Percentiles rank a stretch among this genome's conserved stretches.
These are phyloP conservation scores for Leishmania amazonensis DNA, from an alignment of 208 protist species.

Conservation along the genomic window DNA sequence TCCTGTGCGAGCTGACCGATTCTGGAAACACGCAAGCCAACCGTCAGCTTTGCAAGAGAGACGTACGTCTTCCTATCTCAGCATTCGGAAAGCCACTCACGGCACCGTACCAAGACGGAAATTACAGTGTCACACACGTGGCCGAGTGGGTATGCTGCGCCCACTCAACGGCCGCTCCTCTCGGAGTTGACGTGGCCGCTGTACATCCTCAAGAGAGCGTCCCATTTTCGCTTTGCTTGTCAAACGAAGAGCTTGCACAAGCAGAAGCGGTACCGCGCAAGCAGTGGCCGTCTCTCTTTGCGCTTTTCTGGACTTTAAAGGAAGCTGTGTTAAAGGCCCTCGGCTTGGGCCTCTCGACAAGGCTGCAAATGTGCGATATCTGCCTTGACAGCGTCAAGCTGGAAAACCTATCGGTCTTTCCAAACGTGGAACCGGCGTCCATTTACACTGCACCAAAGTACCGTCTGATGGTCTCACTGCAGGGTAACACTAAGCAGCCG, in stretches of 20 bases:
- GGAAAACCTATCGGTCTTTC: background rate
- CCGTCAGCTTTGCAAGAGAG: background rate
- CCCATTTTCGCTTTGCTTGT: background rate
- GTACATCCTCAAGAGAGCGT: background rate
- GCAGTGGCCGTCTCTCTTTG: slow-evolving; percentile 8
- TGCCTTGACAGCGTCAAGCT: slow-evolving; percentile 7
- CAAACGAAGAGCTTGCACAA: background rate
- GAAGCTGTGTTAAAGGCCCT: slow-evolving; percentile 43
- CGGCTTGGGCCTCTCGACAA: slow-evolving; percentile 26
- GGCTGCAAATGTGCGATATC: slow-evolving; percentile 19
- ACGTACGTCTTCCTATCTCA: slow-evolving; percentile 3
- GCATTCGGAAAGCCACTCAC: slow-evolving; percentile 19
- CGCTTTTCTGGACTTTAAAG: slow-evolving; percentile 40
- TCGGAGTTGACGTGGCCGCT: slow-evolving; percentile 36
- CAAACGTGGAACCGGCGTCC: background rate
- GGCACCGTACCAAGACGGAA: background rate
- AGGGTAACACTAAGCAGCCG: slow-evolving; percentile 1
- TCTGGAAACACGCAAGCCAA: background rate
- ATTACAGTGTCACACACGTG: slow-evolving; percentile 36
- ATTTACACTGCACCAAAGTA: background rate
- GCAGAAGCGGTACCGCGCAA: background rate
- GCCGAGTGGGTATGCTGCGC: slow-evolving; percentile 31
- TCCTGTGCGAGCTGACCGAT: background rate
- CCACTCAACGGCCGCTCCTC: background rate
- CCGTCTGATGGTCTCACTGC: slow-evolving; percentile 16